Evolutionary conservation across 257 asterid genomes (phyloP), one percentile per base, ranked within the genome.

Genomic region (Petunia secreta): DNA sequence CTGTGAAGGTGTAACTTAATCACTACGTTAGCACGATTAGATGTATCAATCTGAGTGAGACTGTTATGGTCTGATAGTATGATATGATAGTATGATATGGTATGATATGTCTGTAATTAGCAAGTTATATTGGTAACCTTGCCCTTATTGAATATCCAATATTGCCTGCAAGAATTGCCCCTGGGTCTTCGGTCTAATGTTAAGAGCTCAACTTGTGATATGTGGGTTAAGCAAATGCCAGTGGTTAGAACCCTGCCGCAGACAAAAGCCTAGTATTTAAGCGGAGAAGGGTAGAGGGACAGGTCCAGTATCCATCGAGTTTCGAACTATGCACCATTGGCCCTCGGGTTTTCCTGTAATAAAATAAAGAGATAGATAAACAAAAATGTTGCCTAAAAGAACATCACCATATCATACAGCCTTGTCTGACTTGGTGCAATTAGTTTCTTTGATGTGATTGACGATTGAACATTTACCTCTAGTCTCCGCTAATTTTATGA

Each of bases 381-480:
- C 25, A 25, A 25, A 25, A 25, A 25, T 25, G 25, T 25, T 25
- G 53, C 11, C 53, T 48, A 48, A 8, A 48, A 48, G 11, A 48
- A 48, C 8, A 48, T 81, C 68, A 75, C 53, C 38, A 37, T 37
- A 36, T 11, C 44, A 10, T 13, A 25, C 25, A 25, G 25, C 25
- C 25, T 25, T 25, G 25, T 25, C 25, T 25, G 25, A 25, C 25
- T 25, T 25, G 25, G 16, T 63, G 69, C 9, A 44, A 9, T 25
- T 63, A 63, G n/a, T 63, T 37, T 63, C 37, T 63, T 63, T 63
- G 46, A 11, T 63, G 39, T 63, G 69, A 63, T 63, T 37, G 37
- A 37, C 9, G n/a, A 63, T 37, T 63, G 69, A 63, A 63, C 69
- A 63, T 37, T 25, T 25, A 25, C 69, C 38, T 38, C 15, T 63